These are phyloP conservation scores for Panaeolus cyanescens DNA, from an alignment of 768 basidiomycete genomes.

Conservation along the genomic window DNA sequence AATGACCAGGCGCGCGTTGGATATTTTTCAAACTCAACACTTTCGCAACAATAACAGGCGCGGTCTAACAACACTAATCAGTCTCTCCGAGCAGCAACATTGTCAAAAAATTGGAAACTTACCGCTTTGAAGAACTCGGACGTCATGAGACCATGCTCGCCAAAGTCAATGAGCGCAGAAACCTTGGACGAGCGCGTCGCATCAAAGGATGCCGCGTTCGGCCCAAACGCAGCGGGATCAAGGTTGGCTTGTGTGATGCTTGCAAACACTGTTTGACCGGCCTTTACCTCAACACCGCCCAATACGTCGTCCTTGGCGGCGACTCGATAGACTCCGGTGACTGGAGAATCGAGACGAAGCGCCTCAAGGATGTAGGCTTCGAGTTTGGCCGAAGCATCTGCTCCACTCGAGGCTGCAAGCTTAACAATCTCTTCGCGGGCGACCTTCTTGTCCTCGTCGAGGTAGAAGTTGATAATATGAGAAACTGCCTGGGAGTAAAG, in stretches of 20 bases:
- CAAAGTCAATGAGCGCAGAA: constrained; percentile 24
- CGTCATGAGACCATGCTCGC: constrained; percentile 26
- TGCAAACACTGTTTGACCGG: constrained; percentile 34
- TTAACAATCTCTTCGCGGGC: constrained; percentile 42
- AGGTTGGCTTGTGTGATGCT: constrained; percentile 38
- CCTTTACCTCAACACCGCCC: constrained; percentile 26
- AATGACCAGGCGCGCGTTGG: constrained; percentile 34
- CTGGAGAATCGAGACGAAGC: constrained; percentile 39
- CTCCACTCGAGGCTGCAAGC: constrained; percentile 27
- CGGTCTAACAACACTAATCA: constrained; percentile 32
- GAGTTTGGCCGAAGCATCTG: constrained; percentile 28
- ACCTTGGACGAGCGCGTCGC: constrained; percentile 22
- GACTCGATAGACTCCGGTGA: constrained; percentile 43
- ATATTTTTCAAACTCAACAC: constrained; percentile 48
- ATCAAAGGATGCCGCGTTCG: constrained; percentile 18
- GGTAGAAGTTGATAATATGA: constrained; percentile 62
- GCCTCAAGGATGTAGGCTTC: constrained; percentile 50
- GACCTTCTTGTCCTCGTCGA: constrained; percentile 36
- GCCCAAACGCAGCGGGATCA: constrained; percentile 27
- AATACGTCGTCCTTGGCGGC: constrained; percentile 27
- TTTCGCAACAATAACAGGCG: constrained; percentile 41
- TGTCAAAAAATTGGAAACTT: constrained; percentile 10
- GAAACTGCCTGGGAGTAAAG: constrained; percentile 58
- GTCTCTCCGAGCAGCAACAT: neutral
- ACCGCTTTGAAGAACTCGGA: constrained; percentile 42